Evolutionary conservation across 2,329 filamentous ascomycete genomes (phyloP), one percentile per base, ranked within the genome.

Genomic region (Fragosphaeria purpurea): DNA sequence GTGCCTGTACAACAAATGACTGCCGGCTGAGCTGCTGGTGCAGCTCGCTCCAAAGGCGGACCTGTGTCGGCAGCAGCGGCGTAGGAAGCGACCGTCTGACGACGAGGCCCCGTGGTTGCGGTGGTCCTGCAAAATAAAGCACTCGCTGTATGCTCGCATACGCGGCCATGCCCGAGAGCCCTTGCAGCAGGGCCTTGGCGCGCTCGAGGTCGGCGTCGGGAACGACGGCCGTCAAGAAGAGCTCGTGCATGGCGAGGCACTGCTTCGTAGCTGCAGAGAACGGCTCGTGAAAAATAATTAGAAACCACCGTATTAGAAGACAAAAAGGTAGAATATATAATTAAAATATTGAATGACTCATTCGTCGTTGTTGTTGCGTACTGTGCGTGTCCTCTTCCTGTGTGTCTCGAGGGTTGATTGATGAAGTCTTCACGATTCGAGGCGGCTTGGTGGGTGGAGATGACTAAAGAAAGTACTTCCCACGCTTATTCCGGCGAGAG

Each of bases 201-300:
- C 65, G 69, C 46, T 66, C 63, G 38, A 77, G 67, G 56, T 80
- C 75, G 52, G 80, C 75, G 50, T 75, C 70, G 13, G 69, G 66
- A 48, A 83, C 70, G 44, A 72, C 61, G 8, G 75, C 71, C 4
- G 77, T 76, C 51, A 82, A 69, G 57, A 80, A 82, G 13, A 82
- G 65, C 62, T 82, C 78, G 59, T 80, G 74, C 77, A 80, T 81
- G 42, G 45, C 34, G 40, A 30, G 13, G 11, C 22, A 22, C 22
- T 22, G 22, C 22, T 22, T 22, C 22, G 22, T 22, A 22, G 22
- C 22, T 22, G 22, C 22, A 22, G 22, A 22, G 22, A 22, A 22
- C 22, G 22, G 22, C 22, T 22, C 3, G 22, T 22, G 22, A 22
- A 22, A 22, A 22, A 22, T 22, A 22, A 2, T 22, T 22, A 22